Percentiles rank a stretch among this genome's conserved stretches.
Conservation (phyloP, 2,329 filamentous ascomycete species). For the Gyromitra esculenta region DNA sequence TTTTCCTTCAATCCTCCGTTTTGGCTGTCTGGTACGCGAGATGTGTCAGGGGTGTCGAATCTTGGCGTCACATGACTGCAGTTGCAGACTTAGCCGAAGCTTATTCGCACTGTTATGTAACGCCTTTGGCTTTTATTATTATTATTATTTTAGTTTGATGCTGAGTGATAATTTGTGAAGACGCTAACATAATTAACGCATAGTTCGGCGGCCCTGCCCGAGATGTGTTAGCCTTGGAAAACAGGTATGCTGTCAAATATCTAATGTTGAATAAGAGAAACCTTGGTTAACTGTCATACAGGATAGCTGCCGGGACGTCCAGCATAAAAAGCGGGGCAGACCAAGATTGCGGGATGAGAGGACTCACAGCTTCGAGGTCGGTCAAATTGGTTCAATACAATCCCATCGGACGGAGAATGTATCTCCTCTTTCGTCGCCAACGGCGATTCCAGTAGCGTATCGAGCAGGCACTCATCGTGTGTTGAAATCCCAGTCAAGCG, state of each 20-base stretch:
- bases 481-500: constrained; percentile 54
- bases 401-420: constrained; percentile 52
- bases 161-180: constrained; percentile 52
- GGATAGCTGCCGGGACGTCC: constrained; percentile 81
- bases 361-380: constrained; percentile 62
- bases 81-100: constrained; percentile 44
- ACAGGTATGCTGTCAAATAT: constrained; percentile 62
- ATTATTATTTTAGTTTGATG: constrained; percentile 12
- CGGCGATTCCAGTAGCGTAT: constrained; percentile 52
- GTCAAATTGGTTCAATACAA: constrained; percentile 54
- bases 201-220: constrained; percentile 79
- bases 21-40: constrained; percentile 37
- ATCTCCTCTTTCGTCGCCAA: constrained; percentile 57
- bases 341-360: constrained; percentile 79
- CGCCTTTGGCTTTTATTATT: constrained; percentile 27
- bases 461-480: constrained; percentile 59
- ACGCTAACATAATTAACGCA: constrained; percentile 43
- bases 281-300: constrained; percentile 61
- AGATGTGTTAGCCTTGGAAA: constrained; percentile 81
- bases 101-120: constrained; percentile 35
- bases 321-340: constrained; percentile 84
- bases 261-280: constrained; percentile 1
- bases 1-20: constrained; percentile 22
- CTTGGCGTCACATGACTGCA: constrained; percentile 51
- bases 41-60: constrained; percentile 26